Evolutionary conservation across 768 basidiomycete species (phyloP), one percentile per base, ranked within the genome.

Genomic region (Amanita pallidorosea): DNA sequence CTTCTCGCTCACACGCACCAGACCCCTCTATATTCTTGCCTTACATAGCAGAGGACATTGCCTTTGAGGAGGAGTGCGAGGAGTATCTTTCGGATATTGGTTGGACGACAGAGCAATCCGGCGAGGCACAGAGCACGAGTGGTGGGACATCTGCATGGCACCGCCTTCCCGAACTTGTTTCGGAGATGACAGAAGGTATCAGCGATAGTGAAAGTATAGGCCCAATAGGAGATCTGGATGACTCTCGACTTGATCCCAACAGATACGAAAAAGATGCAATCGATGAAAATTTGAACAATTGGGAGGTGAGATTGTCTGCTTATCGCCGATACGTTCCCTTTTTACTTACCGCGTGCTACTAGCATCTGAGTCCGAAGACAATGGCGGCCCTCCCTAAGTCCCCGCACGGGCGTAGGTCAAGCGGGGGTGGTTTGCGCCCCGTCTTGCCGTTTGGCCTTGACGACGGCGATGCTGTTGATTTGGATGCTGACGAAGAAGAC

Each of bases 301-400:
- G 94, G 94, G 94, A 94, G 85, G 93, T 92, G 56, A 63, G 82
- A 33, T 8, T 18, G 49, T 36, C 25, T 18, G 40, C 42, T 41
- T 42, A 47, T 15, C 38, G 49, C 51, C 49, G 43, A 41, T 22
- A 49, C 17, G 15, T 3, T 13, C 18, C n/a, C n/a, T n/a, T n/a
- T n/a, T n/a, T n/a, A 11, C 49, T 42, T 7, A 51, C 25, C 11
- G 1, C n/a, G 22, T n/a, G 12, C 22, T 8, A 5, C 17, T 56
- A 93, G 93, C 93, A 95, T 61, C 88, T 97, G 85, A 95, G 94
- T 56, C 91, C 92, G 3, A 88, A 90, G 67, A 94, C 92, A 2
- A 87, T 97, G 81, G 88, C 88, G 11, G 86, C 91, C 7, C 71
- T 97, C 43, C 88, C 93, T 0, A 93, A 93, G 63, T 94, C 91